phyloP scores from a whole-genome alignment of 805 yeast species.

The Kluyveromyces dobzhanskii region DNA sequence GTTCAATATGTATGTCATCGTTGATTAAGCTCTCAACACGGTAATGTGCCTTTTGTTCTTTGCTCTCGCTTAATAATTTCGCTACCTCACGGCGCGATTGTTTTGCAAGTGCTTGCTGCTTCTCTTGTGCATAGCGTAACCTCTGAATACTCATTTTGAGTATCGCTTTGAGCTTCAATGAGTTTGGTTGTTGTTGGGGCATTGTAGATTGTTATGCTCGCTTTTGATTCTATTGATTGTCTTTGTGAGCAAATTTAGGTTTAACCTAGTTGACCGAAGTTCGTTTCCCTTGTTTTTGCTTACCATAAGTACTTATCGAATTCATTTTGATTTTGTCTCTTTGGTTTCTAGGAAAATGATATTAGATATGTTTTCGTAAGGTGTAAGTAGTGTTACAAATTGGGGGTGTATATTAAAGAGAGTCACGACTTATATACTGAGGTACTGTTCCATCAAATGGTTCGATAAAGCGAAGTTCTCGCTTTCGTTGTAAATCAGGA shows the following conservation, averaged over 20 bases:
- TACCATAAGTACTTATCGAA: no score
- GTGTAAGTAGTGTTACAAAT: no score
- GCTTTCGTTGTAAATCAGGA: conserved; percentile 63
- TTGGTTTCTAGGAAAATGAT: no score
- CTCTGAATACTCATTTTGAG: conserved; percentile 63
- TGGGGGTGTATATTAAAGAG: no score
- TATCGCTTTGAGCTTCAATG: conserved; percentile 24
- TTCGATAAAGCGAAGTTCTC: conserved; percentile 66
- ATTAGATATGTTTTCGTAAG: no score
- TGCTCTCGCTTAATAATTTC: conserved; percentile 57
- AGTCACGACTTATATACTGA: conserved; percentile 34
- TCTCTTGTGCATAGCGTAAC: conserved; percentile 62
- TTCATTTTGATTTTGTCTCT: no score
- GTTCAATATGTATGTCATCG: conserved; percentile 72
- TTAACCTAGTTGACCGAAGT: no score
- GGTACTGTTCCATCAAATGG: conserved; percentile 53
- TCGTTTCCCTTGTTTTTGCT: no score
- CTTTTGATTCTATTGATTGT: conserved; percentile 12
- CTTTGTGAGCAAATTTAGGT: no score
- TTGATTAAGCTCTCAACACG: conserved; percentile 78
- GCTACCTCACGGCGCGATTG: conserved; percentile 67
- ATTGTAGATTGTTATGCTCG: not conserved
- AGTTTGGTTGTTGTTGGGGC: not conserved
- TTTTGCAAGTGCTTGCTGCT: conserved; percentile 65
- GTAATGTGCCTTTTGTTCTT: conserved; percentile 75